Evolutionary conservation across 2,329 filamentous ascomycete species (phyloP), one percentile per base, ranked within the genome.

Genomic region (Aspergillus tubingensis): DNA sequence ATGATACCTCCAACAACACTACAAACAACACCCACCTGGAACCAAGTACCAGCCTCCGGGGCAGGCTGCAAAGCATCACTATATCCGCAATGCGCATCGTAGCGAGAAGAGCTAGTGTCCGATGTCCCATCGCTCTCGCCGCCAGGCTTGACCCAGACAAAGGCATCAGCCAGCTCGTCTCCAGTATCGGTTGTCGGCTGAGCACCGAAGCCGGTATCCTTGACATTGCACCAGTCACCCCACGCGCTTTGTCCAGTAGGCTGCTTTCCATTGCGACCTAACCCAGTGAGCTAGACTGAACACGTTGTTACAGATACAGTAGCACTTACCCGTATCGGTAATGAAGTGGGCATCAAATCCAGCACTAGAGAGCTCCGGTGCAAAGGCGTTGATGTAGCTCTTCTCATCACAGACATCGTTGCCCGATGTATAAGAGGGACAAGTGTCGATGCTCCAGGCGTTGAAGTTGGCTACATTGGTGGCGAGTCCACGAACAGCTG

Each of bases 91-190:
- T 83, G 77, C 53, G 74, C 74, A 69, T 86, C 84, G 70, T 84
- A 87, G 54, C 82, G 81, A 19, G 75, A 64, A 8, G 85, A 80
- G 36, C 67, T 75, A 41, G 76, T 78, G 68, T 85, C 74, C 38
- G 79, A 82, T 39, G 81, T 83, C 58, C 81, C 81, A 60, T 84
- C 82, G 58, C 77, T 79, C 72, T 84, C 82, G 57, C 81, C 82
- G 64, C 88, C 88, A 4, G 88, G 88, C 82, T 90, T 90, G 67
- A 89, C 79, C 88, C 88, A 90, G 59, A 89, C 87, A 65, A 90
- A 87, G 43, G 87, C 86, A 72, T 90, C 88, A 36, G 83, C 79
- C 17, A 87, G 77, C 1, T 75, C 70, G 63, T 86, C 81, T 13
- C 84, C 85, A 8, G 87, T 90, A 70, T 85, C 78, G n/a, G 85